phyloP scores from a whole-genome alignment of 2,329 filamentous ascomycete species.

The Ceratocystis cubensis region DNA sequence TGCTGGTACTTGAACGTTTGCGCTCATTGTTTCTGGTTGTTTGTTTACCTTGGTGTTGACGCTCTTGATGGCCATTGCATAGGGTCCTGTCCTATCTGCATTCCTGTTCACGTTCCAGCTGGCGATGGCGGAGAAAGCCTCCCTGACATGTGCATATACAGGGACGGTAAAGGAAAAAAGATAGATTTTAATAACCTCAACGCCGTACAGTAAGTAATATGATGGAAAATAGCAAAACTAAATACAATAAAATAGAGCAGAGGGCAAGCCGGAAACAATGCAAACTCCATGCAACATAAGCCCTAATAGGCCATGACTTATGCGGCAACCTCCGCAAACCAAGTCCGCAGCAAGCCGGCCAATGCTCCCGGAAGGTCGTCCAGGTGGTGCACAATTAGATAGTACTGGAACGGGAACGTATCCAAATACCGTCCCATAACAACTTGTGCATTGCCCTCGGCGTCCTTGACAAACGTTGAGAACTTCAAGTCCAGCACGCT shows the following conservation, averaged over 20 bases:
- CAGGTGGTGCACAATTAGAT: slow-evolving; percentile 84
- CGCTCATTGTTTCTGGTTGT: neutral
- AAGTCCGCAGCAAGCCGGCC: slow-evolving; percentile 79
- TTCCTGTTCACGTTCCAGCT: slow-evolving; percentile 2
- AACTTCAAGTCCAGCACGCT: slow-evolving; percentile 82
- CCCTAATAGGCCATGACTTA: slow-evolving; percentile 23
- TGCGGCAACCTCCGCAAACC: slow-evolving; percentile 66
- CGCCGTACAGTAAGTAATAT: neutral
- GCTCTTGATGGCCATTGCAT: neutral
- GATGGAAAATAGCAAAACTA: neutral
- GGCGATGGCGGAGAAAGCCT: neutral
- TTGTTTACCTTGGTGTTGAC: too few relatives aligned
- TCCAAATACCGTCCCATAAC: slow-evolving; percentile 87
- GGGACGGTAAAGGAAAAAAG: neutral
- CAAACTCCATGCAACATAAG: neutral
- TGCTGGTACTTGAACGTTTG: neutral
- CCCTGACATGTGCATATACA: neutral
- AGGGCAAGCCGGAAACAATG: too few relatives aligned
- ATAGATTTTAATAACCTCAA: slow-evolving; percentile 8
- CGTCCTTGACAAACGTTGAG: slow-evolving; percentile 65
- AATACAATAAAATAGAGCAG: neutral
- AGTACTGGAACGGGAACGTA: slow-evolving; percentile 93
- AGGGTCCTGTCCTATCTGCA: neutral
- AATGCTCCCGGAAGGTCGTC: slow-evolving; percentile 81
- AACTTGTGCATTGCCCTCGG: slow-evolving; percentile 49